Evolutionary conservation across 2,329 filamentous ascomycete genomes (phyloP), one percentile per base, ranked within the genome.

Genomic region (Xylariaceae sp.): DNA sequence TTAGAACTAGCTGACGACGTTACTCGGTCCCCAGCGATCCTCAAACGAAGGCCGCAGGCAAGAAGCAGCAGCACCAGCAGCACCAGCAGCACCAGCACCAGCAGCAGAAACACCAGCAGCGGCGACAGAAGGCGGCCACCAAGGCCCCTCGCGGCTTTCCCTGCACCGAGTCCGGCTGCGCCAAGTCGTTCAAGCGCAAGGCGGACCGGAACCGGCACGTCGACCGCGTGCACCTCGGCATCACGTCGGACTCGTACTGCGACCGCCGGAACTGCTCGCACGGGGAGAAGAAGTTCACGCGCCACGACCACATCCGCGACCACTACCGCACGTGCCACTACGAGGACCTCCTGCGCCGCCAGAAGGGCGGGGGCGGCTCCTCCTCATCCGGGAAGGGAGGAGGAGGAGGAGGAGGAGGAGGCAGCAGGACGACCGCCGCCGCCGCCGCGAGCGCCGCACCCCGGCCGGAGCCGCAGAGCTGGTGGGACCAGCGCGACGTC

Each of bases 281-380:
- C 6, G 55, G 53, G 18, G 48, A 50, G 5, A 54, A 62, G 3
- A 65, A 70, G 2, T 76, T 77, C 46, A 59, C 61, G 43, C 64
- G 73, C 21, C 63, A 67, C 19, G 73, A 77, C 41, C 73, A 77
- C 53, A 73, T 65, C 48, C 63, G 72, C 23, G 71, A 75, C 37
- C 73, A 77, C 49, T 61, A 73, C 23, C 64, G 73, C 19, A 64
- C 70, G 29, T 72, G 60, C 40, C 73, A 77, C 58, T 59, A 60
- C 35, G 73, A 77, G 46, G 70, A 75, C 36, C 30, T 53, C 16
- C 17, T 39, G 19, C 50, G 38, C 23, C 46, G 53, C 29, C 41
- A 44, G 14, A 32, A 38, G 33, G 42, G 42, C 29, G 33, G 26
- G 39, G 25, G 25, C 7, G 13, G 25, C 13, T 14, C 25, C 8